Conservation (phyloP, 1,284 basidiomycete genomes). For the Rhodotorula glutinis region DNA sequence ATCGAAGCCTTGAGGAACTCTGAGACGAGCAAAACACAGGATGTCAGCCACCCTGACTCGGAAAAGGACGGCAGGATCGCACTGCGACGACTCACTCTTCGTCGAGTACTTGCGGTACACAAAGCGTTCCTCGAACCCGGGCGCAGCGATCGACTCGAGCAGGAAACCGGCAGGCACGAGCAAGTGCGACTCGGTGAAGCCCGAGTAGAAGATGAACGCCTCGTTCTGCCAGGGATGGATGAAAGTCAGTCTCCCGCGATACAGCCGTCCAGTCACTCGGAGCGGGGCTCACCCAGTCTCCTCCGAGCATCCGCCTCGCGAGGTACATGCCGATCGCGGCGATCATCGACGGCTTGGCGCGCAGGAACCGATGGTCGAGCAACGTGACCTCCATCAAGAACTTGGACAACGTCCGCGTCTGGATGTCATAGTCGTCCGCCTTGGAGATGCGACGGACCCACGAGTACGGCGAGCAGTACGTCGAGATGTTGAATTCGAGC, state of each 20-base stretch:
- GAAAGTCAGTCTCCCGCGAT: too few relatives aligned
- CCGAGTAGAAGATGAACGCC: conserved; percentile 89
- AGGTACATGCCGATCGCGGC: conserved; percentile 99
- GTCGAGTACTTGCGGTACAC: conserved; percentile 95
- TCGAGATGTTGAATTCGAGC: conserved; percentile 90
- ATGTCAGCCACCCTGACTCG: background rate
- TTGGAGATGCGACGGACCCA: conserved; percentile 99
- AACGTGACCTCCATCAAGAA: conserved; percentile 96
- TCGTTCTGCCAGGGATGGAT: too few relatives aligned
- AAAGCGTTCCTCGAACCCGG: conserved; percentile 77
- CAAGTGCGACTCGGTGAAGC: conserved; percentile 86
- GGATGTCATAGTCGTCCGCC: conserved; percentile 98
- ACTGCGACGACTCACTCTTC: conserved; percentile 59
- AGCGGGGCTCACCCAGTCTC: conserved; percentile 73
- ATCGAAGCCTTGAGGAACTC: conserved; percentile 72
- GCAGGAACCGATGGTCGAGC: conserved; percentile 87
- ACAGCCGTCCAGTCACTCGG: background rate
- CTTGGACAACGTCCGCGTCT: conserved; percentile 94
- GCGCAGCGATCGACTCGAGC: conserved; percentile 76
- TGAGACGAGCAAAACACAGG: background rate
- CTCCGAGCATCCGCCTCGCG: conserved; percentile 83
- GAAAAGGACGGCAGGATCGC: background rate
- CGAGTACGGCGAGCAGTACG: conserved; percentile 98
- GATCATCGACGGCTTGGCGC: conserved; percentile 87
- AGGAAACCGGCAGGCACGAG: conserved; percentile 76